Evolutionary conservation across 1,284 basidiomycete species (phyloP).

Genomic region (Leccinum cinnamomeum): DNA sequence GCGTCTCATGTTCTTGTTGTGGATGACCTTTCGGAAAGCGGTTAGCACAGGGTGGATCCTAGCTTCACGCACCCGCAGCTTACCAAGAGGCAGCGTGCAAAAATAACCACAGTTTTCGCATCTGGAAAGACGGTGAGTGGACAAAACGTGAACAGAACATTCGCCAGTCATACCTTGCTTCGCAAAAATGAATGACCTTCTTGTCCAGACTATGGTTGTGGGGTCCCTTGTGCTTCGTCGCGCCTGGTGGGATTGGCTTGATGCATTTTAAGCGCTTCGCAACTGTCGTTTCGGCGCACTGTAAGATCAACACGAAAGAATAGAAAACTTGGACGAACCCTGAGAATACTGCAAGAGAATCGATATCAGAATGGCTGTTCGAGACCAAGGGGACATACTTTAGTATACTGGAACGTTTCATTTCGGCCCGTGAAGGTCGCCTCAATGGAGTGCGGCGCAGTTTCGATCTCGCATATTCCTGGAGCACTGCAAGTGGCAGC

Average conservation of each 20-base stretch:
- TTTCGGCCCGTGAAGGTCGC: constrained; percentile 52
- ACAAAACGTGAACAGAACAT: background rate
- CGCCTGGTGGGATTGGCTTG: no score
- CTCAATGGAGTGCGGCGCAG: constrained; percentile 55
- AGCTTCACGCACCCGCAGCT: background rate
- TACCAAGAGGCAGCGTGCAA: constrained; percentile 57
- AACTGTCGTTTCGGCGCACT: no score
- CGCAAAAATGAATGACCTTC: constrained; percentile 38
- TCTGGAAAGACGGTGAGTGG: constrained; percentile 28
- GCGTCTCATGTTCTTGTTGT: constrained; percentile 60
- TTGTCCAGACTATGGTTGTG: no score
- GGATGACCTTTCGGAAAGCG: constrained; percentile 46
- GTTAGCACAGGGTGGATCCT: background rate
- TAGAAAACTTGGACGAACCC: constrained; percentile 18
- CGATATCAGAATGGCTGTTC: constrained; percentile 15
- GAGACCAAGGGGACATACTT: constrained; percentile 31
- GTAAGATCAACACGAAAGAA: constrained; percentile 16
- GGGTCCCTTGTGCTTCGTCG: no score
- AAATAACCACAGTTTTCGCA: constrained; percentile 59
- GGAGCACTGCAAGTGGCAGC: constrained; percentile 39
- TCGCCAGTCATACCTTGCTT: constrained; percentile 39
- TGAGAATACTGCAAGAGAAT: constrained; percentile 26
- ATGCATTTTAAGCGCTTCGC: no score
- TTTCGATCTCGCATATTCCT: constrained; percentile 60
- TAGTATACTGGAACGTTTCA: constrained; percentile 50